Percentiles rank a stretch among this genome's conserved stretches.
These are phyloP conservation scores for Lichtheimia hyalospora DNA, from an alignment of 371 early-diverging fungal genomes.

Conservation along the genomic window DNA sequence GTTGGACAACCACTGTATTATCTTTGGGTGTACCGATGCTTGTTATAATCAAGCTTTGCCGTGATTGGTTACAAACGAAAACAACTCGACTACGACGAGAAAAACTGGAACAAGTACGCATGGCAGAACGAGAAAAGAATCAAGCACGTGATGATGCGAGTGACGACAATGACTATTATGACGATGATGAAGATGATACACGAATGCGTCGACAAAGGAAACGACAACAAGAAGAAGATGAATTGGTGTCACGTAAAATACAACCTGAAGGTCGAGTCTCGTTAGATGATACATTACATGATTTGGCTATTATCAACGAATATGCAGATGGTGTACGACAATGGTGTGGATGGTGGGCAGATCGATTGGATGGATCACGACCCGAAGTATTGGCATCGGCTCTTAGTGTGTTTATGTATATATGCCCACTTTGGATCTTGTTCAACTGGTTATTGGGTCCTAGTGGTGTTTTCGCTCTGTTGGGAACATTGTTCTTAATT, in stretches of 20 bases:
- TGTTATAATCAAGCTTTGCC: slow-evolving; percentile 22
- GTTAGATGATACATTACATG: slow-evolving; percentile 43
- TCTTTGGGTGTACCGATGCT: slow-evolving; percentile 27
- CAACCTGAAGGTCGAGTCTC: slow-evolving; percentile 29
- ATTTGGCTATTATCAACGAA: slow-evolving; percentile 28
- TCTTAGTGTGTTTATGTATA: slow-evolving; percentile 27
- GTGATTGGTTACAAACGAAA: slow-evolving; percentile 30
- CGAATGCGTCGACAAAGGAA: slow-evolving; percentile 16
- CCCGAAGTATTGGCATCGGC: slow-evolving; percentile 20
- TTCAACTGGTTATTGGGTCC: slow-evolving; percentile 25
- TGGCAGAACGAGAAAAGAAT: slow-evolving; percentile 16
- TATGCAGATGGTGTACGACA: slow-evolving; percentile 19
- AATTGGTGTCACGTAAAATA: slow-evolving; percentile 30
- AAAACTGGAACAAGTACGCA: slow-evolving; percentile 24
- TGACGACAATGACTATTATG: slow-evolving; percentile 25
- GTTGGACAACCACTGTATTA: slow-evolving; percentile 34
- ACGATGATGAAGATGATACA: slow-evolving; percentile 11
- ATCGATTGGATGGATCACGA: slow-evolving; percentile 25
- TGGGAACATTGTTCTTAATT: slow-evolving; percentile 19
- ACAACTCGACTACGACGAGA: slow-evolving; percentile 26
- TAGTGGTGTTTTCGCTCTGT: slow-evolving; percentile 17
- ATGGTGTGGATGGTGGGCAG: not conserved
- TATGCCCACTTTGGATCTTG: slow-evolving; percentile 32
- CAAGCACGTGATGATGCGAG: slow-evolving; percentile 2
- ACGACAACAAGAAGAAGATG: slow-evolving; percentile 25